Evolutionary conservation across 2,329 filamentous ascomycete species (phyloP), one percentile per base, ranked within the genome.

Genomic region (Herpomyces periplanetae): DNA sequence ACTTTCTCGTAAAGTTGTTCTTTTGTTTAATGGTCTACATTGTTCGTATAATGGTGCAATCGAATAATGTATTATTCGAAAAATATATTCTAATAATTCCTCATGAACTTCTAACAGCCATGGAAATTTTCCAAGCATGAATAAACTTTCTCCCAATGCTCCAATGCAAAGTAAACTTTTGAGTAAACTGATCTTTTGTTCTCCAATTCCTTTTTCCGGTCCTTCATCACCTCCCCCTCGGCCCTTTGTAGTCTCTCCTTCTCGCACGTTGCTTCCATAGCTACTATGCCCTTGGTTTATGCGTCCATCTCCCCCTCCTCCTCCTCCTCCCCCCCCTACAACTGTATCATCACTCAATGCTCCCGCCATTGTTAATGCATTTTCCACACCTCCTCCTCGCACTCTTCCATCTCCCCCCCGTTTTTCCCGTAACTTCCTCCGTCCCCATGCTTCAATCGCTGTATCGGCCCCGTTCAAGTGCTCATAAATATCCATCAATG

Each of bases 121-220:
- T 7, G 71, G 68, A 30, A 87, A 87, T 20, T 64, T 61, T 13
- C 75, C 75, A 4, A 88, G 51, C 21, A 96, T 66, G 35, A 75
- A 91, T 2, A 96, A 46, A 1, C 80, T 60, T 38, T 96, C 80
- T 0, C 80, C 80, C 13, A 96, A 47, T 11, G 80, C 75, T 15
- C 84, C 80, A 22, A 88, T 80, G 3, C 65, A 65, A 2, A 96
- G 49, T 8, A 96, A 47, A 28, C 71, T 71, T 26, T 63, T 68
- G 10, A 96, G 47, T 1, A 96, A 45, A 17, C 60, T 45, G 0
- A 75, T 57, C 38, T 96, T 96, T 32, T 91, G 75, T 28, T 91
- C 75, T 7, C 52, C 46, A 2, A 68, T 68, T 5, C 9, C 10
- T 8, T 6, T 12, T 23, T 73, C 63, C 2, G 62, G 61, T 45